Evolutionary conservation across 202 grass and related monocot species (phyloP).

Genomic region (Setaria italica): DNA sequence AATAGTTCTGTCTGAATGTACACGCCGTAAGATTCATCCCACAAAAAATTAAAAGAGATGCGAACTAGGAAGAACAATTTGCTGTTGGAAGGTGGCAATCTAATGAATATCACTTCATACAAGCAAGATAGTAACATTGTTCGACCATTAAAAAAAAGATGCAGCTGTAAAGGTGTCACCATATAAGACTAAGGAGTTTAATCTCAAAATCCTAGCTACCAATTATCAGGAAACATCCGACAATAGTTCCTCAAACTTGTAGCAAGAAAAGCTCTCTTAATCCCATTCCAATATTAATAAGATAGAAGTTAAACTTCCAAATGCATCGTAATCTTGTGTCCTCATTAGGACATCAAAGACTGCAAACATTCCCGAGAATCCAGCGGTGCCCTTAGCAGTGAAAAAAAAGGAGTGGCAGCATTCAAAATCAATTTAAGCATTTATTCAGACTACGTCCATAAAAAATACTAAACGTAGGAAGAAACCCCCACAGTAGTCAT

Average conservation of each 20-base stretch:
- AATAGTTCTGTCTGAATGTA: background rate
- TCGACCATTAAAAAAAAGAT: background rate
- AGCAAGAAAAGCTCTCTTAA: background rate
- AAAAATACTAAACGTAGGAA: background rate
- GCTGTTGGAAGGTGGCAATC: background rate
- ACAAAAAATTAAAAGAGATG: background rate
- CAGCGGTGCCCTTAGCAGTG: background rate
- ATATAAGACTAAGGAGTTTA: background rate
- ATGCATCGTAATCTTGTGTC: background rate
- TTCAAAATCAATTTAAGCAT: background rate
- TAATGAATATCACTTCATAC: background rate
- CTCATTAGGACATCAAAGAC: background rate
- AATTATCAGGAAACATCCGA: background rate
- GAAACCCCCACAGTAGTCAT: background rate
- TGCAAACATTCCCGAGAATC: background rate
- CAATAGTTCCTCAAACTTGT: background rate
- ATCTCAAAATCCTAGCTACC: background rate
- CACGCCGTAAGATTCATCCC: background rate
- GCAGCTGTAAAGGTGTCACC: background rate
- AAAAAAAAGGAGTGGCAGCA: background rate
- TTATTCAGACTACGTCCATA: background rate
- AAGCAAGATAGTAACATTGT: background rate
- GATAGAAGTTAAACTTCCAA: conserved; percentile 11
- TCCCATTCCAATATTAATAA: background rate
- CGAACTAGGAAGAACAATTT: conserved; percentile 11